phyloP scores from a whole-genome alignment of 2,329 filamentous ascomycete species.

The Xylariaceae sp. region DNA sequence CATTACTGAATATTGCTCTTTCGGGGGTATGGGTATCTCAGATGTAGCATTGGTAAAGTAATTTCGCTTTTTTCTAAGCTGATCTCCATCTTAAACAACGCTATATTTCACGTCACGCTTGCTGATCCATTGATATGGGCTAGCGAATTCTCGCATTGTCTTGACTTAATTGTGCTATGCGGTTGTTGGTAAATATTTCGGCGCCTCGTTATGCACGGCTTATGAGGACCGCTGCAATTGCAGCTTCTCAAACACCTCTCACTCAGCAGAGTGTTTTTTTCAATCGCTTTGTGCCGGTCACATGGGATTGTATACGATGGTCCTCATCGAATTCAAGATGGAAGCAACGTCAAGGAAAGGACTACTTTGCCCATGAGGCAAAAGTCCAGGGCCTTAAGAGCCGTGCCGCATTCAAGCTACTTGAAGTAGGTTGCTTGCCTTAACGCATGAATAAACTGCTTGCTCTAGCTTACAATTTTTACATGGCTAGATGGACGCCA shows the following conservation, averaged over 20 bases:
- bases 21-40: not conserved
- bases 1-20: slow-evolving; percentile 7
- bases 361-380: slow-evolving; percentile 76
- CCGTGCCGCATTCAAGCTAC: slow-evolving; percentile 89
- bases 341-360: slow-evolving; percentile 78
- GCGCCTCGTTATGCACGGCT: slow-evolving; percentile 37
- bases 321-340: slow-evolving; percentile 75
- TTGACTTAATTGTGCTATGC: slow-evolving; percentile 31
- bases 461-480: slow-evolving; percentile 2
- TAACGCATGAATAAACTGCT: not conserved
- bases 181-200: slow-evolving; percentile 30
- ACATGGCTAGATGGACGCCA: slow-evolving; percentile 72
- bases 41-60: not conserved
- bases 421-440: slow-evolving; percentile 65
- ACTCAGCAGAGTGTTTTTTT: not conserved
- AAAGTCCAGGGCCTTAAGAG: slow-evolving; percentile 83
- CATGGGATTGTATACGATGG: slow-evolving; percentile 27
- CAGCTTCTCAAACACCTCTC: slow-evolving; percentile 13
- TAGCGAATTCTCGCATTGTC: slow-evolving; percentile 25
- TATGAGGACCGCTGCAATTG: slow-evolving; percentile 23
- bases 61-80: slow-evolving; percentile 8
- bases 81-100: too few species aligned
- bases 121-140: slow-evolving; percentile 26
- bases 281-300: not conserved
- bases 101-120: not conserved